These are phyloP conservation scores for Closterium sp. DNA, from an alignment of 139 green algal species.

Conservation along the genomic window DNA sequence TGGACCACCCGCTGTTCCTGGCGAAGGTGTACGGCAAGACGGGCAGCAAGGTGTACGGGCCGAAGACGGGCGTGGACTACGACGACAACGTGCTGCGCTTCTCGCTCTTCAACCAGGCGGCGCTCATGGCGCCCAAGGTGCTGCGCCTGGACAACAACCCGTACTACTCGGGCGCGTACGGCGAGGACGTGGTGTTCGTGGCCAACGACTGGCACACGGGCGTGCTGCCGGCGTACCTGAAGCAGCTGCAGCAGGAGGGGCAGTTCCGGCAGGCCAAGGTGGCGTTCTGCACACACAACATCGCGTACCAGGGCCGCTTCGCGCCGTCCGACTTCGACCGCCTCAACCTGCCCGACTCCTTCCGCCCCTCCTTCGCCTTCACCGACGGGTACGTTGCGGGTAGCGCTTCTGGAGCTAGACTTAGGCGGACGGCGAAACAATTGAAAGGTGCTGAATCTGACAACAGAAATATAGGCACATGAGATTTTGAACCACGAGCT, in stretches of 20 bases:
- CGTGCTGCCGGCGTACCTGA: conserved; percentile 86
- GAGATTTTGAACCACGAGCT: too few species aligned
- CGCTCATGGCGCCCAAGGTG: conserved; percentile 45
- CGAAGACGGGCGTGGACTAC: conserved; percentile 87
- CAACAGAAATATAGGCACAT: too few species aligned
- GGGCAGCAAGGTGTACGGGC: conserved; percentile 93
- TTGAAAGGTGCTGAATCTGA: too few species aligned
- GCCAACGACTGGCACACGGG: conserved; percentile 92
- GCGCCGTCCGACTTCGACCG: conserved; percentile 72
- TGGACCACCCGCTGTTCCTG: conserved; percentile 93
- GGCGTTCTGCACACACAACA: conserved; percentile 94
- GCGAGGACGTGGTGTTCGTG: conserved; percentile 89
- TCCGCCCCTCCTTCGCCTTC: conserved; percentile 74
- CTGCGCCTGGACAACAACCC: conserved; percentile 45
- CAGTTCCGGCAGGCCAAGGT: conserved; percentile 51
- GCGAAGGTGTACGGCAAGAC: conserved; percentile 82
- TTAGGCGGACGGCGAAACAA: too few species aligned
- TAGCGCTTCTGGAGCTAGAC: too few species aligned
- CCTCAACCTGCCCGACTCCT: conserved; percentile 70
- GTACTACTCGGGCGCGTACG: conserved; percentile 36
- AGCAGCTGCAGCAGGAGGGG: conserved; percentile 59
- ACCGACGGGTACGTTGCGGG: conserved; percentile 64
- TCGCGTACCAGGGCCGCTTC: conserved; percentile 94
- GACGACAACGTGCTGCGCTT: conserved; percentile 96
- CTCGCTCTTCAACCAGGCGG: conserved; percentile 74